Base-by-base conservation (phyloP, 495 filamentous ascomycete genomes). In the Penicillium bovifimosum region DNA sequence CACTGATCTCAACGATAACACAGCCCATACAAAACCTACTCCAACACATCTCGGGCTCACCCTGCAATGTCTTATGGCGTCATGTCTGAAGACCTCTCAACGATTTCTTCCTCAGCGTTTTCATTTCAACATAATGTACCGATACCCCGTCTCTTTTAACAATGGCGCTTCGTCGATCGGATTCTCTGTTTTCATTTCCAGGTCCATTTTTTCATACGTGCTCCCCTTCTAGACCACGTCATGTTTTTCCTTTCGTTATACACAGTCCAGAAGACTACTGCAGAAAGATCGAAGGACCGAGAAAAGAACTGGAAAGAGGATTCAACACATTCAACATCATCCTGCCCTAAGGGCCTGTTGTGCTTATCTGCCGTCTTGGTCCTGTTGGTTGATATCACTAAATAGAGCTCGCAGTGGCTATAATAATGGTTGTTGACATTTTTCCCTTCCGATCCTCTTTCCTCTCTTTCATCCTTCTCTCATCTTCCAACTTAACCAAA, bases 11-110 rank as follows among this genome's bases (percentile, higher is more conserved):
- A 74, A 74, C 71, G 62, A 65, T 65, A 60, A 62, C 53, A 53
- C 38, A 45, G 41, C 58, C 67, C 62, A 63, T 55, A 47, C 41
- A 34, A 58, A 16, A 56, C 52, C 48, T 17, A 50, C 52, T 61
- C 69, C 63, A 63, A 66, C 62, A 65, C 58, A 57, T 64, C 55
- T 58, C 60, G 60, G 63, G 60, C 55, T 41, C 18, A 18, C 33
- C 58, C 45, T 63, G 68, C 63, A 68, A 70, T 66, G 66, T 68
- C 67, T 73, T 62, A 75, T 65, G 71, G 70, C 70, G 68, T 68
- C 63, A 75, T 62, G 71, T 73, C 58, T 68, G 72, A 75, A 73
- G 70, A 73, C 67, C 64, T 73, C 71, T 75, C 72, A 75, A 75
- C 72, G 72, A 75, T 68, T 75, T 73, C 69, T 73, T 73, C 71